Evolutionary conservation across 345 rosid species (phyloP).

Genomic region (Raphanus raphanistrum): DNA sequence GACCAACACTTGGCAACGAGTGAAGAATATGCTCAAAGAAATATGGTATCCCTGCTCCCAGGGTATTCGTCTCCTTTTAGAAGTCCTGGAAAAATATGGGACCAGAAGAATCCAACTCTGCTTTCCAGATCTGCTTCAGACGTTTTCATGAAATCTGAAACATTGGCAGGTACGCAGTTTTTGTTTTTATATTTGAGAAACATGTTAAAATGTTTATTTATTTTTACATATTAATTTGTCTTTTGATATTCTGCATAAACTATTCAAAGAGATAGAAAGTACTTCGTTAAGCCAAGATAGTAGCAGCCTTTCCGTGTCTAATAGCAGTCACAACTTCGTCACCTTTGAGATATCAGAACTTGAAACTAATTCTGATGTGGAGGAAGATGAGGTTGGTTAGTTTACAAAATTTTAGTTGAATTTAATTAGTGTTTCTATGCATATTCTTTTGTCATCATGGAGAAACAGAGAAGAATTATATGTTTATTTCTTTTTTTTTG

Average conservation of each 20-base stretch:
- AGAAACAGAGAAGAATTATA: neutral
- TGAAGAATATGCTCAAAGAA: constrained; percentile 19
- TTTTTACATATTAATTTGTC: neutral
- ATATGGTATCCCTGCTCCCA: constrained; percentile 58
- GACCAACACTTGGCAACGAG: constrained; percentile 17
- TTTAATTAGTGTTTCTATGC: neutral
- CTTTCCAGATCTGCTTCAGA: constrained; percentile 17
- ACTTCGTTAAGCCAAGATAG: constrained; percentile 26
- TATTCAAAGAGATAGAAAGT: constrained; percentile 37
- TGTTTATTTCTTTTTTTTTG: neutral
- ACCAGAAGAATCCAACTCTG: constrained; percentile 7
- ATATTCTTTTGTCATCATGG: neutral
- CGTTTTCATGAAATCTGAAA: constrained; percentile 3
- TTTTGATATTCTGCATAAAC: constrained; percentile 34
- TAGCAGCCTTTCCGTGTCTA: constrained; percentile 26
- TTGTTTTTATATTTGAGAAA: neutral
- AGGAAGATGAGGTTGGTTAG: constrained; percentile 4
- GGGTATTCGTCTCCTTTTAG: constrained; percentile 58
- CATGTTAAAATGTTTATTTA: neutral
- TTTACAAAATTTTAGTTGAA: neutral
- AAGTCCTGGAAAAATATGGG: constrained; percentile 49
- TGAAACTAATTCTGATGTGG: constrained; percentile 38
- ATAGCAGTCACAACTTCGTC: constrained; percentile 27
- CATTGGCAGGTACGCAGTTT: constrained; percentile 14
- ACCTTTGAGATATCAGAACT: constrained; percentile 15